phyloP scores from a whole-genome alignment of 2,329 filamentous ascomycete species.

The Fusarium algeriense region DNA sequence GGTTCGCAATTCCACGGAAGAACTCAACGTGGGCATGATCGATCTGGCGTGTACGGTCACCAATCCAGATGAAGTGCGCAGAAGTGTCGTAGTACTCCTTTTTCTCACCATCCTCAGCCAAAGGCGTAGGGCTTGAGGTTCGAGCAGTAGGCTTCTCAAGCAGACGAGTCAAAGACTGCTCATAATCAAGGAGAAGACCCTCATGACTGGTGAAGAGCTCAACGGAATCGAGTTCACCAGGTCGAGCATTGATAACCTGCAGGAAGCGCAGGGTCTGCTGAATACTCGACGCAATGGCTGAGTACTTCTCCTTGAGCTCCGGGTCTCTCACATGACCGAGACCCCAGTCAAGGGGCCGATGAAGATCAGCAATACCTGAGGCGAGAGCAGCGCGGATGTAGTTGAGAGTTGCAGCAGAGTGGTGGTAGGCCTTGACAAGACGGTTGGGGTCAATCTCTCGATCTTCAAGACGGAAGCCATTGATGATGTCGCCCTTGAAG shows the following conservation, averaged over 20 bases:
- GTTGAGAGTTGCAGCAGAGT: slow-evolving; percentile 94
- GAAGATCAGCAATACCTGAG: slow-evolving; percentile 92
- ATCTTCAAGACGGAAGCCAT: slow-evolving; percentile 83
- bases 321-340: slow-evolving; percentile 91
- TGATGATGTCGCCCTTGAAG: slow-evolving; percentile 95
- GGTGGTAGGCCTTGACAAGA: slow-evolving; percentile 91
- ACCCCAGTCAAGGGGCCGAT: slow-evolving; percentile 94
- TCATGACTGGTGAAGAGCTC: slow-evolving; percentile 97
- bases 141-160: slow-evolving; percentile 70
- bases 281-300: slow-evolving; percentile 84
- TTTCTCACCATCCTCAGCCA: slow-evolving; percentile 48
- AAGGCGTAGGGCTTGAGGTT: slow-evolving; percentile 58
- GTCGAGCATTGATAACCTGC: slow-evolving; percentile 89
- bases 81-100: slow-evolving; percentile 92
- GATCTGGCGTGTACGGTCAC: slow-evolving; percentile 93
- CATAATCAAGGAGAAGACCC: slow-evolving; percentile 93
- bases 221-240: slow-evolving; percentile 86
- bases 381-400: slow-evolving; percentile 87
- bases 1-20: slow-evolving; percentile 95
- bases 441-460: slow-evolving; percentile 84
- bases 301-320: slow-evolving; percentile 86
- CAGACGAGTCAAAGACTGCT: slow-evolving; percentile 84
- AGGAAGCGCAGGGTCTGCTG: slow-evolving; percentile 95
- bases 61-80: slow-evolving; percentile 98
- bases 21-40: slow-evolving; percentile 96